Evolutionary conservation across 2,329 filamentous ascomycete species (phyloP), one percentile per base, ranked within the genome.

Genomic region (Epicoccum sorghinum): DNA sequence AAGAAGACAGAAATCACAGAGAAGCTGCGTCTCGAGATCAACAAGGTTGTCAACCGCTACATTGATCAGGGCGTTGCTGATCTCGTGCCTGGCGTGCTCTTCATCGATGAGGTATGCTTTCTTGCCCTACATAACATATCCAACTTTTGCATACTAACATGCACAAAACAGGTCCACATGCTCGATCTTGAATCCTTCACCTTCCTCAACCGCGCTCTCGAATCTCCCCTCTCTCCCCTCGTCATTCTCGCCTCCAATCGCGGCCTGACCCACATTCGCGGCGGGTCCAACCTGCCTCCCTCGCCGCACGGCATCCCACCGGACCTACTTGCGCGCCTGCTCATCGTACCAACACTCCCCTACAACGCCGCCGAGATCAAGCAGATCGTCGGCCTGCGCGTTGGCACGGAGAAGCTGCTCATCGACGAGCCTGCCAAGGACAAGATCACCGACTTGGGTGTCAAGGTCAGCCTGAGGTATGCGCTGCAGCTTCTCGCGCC

Each of bases 1-100:
- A 96, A 96, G 82, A 97, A 97, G 87, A 99, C 95, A 5, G 95
- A 99, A 76, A 98, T 99, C 71, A 99, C 95, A 27, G 95, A 99
- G 78, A 99, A 99, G 81, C 81, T 99, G 70, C 86, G 95, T 57
- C 82, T 86, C 51, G 95, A 99, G 80, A 98, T 99, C 80, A 97
- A 99, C 85, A 98, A 98, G 80, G 93, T 99, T 27, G 95, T 99
- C 64, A 96, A 92, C 83, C 92, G 93, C 77, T 99, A 98, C 78
- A 99, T 99, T 66, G 95, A 98, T 74, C 93, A 98, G 79, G 95
- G 95, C 58, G 92, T 98, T 29, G 95, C 95, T 6, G 95, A 99
- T 79, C 85, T 99, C 54, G 93, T 99, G n/a, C 95, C 95, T 1
- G 95, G 95, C 66, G 95, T 99, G 57, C 82, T 99, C 43, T 99